Percentiles rank a stretch among this genome's conserved stretches.
Evolutionary conservation across 1,139 yeast species (phyloP).

Genomic region (Zygoascus hellenicus): DNA sequence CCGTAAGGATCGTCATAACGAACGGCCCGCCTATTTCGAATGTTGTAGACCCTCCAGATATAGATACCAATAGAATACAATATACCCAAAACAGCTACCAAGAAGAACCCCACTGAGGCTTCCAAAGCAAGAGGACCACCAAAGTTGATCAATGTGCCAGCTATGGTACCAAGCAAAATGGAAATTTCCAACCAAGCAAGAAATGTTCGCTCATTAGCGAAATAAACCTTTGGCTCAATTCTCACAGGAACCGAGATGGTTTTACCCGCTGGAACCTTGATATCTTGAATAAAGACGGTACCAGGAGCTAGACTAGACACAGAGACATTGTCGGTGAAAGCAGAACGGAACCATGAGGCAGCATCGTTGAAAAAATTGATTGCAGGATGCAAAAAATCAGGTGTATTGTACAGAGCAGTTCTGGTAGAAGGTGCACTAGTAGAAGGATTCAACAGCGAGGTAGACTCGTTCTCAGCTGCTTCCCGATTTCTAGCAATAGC

Average conservation of each 20-base stretch:
- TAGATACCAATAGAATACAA: constrained; percentile 69
- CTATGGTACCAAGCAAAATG: constrained; percentile 87
- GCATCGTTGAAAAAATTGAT: constrained; percentile 11
- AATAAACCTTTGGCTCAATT: constrained; percentile 96
- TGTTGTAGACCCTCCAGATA: constrained; percentile 75
- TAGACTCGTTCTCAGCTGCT: constrained; percentile 18
- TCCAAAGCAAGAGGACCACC: constrained; percentile 74
- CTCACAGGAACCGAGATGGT: constrained; percentile 94
- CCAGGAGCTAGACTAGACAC: constrained; percentile 74
- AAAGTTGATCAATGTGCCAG: constrained; percentile 87
- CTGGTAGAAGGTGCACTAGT: constrained; percentile 1
- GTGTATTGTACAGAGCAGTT: constrained; percentile 7
- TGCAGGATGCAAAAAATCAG: constrained; percentile 13
- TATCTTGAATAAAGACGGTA: constrained; percentile 57
- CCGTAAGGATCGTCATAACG: constrained; percentile 86
- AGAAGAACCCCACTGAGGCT: constrained; percentile 85
- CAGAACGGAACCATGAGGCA: constrained; percentile 26
- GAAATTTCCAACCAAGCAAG: constrained; percentile 96
- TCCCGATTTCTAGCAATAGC: constrained; percentile 21
- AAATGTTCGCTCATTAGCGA: constrained; percentile 97
- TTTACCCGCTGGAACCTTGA: constrained; percentile 66
- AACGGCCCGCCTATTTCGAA: constrained; percentile 75
- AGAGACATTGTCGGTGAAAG: constrained; percentile 41
- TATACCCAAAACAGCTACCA: constrained; percentile 70
- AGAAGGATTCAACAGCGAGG: constrained; percentile 23